A percentile compares a stretch with the other conserved stretches of the same genome.
phyloP scores from a whole-genome alignment of 306 rosid species.

The Luffa acutangula region DNA sequence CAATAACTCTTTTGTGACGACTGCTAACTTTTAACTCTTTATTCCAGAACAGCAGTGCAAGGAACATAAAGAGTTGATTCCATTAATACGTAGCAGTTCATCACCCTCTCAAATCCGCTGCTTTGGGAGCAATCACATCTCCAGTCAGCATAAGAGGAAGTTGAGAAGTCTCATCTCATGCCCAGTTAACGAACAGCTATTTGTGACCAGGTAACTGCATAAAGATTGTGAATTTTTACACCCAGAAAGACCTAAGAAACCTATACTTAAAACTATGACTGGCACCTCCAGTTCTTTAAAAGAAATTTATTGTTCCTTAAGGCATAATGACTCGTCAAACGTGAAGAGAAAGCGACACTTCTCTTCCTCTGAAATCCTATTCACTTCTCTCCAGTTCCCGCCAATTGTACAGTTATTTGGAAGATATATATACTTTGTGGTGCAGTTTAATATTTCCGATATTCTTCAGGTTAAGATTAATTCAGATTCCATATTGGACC shows the following conservation, averaged over 20 bases:
- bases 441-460: neutral
- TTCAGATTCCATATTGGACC: neutral
- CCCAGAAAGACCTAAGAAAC: neutral
- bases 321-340: neutral
- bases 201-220: slow-evolving; percentile 58
- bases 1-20: slow-evolving; percentile 1
- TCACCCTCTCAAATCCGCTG: slow-evolving; percentile 32
- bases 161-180: slow-evolving; percentile 64
- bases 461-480: neutral
- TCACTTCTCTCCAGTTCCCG: neutral
- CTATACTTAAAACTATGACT: neutral
- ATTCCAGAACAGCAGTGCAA: slow-evolving; percentile 48
- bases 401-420: neutral
- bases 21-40: slow-evolving; percentile 14
- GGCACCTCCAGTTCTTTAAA: neutral
- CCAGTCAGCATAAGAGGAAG: slow-evolving; percentile 93
- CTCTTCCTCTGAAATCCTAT: neutral
- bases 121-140: slow-evolving; percentile 51
- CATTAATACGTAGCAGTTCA: slow-evolving; percentile 29
- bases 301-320: neutral
- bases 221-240: neutral
- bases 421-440: neutral
- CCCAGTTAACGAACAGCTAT: slow-evolving; percentile 80
- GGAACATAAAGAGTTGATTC: slow-evolving; percentile 66
- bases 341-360: neutral